Evolutionary conservation across 1,284 basidiomycete species (phyloP), one percentile per base, ranked within the genome.

Genomic region (Agaricales sp.): DNA sequence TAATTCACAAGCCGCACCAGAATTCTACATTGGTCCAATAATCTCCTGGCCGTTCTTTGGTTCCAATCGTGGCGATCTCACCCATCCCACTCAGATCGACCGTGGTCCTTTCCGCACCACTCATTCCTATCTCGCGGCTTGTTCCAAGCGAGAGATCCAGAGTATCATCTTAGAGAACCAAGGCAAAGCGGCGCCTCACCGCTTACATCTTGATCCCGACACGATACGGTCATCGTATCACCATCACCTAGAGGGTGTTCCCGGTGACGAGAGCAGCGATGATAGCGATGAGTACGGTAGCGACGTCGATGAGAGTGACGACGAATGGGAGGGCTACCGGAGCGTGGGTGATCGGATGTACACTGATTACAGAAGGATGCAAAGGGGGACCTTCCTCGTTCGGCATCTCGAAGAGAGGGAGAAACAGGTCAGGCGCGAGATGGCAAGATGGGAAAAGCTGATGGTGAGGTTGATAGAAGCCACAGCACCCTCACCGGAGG

Each of bases 1-100:
- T n/a, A n/a, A n/a, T n/a, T n/a, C n/a, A n/a, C n/a, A n/a, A n/a
- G 30, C 48, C 47, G 11, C 54, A 60, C 55, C 22, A 0, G 67
- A 75, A 51, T 78, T 75, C 60, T 76, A 81, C 50, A 70, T 89
- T 37, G 86, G 86, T 1, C 82, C 82, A 4, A 89, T 90, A 58
- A 76, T 90, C 50, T 87, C 86, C 2, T 90, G 87, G 86, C 82
- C 87, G 1, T 90, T 90, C 70, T 90, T 90, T 61, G 87, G 87
- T 41, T 82, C 82, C 4, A 78, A 82, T 56, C 74, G 87, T 26
- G 87, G 87, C 23, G 80, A 84, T 50, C 71, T 87, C 18, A 57
- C 65, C 1, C 80, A 85, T 56, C 77, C 83, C 1, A 65, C 70
- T 19, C 83, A 86, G 56, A 70, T 90, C 39, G 71, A 87, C 56